phyloP scores from a whole-genome alignment of 208 protist genomes.

The Tritrichomonas foetus region DNA sequence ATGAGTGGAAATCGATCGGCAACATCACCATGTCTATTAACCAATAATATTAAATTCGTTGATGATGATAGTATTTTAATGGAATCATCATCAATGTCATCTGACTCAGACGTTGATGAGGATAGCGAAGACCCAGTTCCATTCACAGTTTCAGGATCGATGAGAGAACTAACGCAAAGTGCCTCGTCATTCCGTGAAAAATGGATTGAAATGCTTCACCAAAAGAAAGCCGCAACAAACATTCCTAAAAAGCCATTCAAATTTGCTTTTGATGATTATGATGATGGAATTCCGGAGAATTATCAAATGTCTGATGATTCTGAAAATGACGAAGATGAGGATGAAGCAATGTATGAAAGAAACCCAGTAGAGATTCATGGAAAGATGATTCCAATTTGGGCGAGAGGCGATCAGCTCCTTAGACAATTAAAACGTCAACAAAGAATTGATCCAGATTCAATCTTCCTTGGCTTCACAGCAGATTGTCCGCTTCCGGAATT shows the following conservation, averaged over 20 bases:
- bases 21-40: too few relatives aligned
- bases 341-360: neutral
- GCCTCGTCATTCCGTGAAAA: neutral
- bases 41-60: neutral
- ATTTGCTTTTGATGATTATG: neutral
- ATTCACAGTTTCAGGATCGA: neutral
- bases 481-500: neutral
- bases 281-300: neutral
- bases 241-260: neutral
- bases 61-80: neutral
- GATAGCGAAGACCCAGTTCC: neutral
- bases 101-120: neutral
- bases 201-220: neutral
- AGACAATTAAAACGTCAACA: neutral
- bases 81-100: neutral
- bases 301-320: constrained; percentile 34
- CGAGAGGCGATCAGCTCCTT: neutral
- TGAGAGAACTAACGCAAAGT: neutral
- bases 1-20: too few relatives aligned
- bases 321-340: neutral
- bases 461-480: neutral
- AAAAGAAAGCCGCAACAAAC: neutral
- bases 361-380: neutral
- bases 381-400: neutral
- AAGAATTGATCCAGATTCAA: neutral